These are phyloP conservation scores for Monosporozyma yasuniensis DNA, from an alignment of 805 yeast species.

Conservation along the genomic window DNA sequence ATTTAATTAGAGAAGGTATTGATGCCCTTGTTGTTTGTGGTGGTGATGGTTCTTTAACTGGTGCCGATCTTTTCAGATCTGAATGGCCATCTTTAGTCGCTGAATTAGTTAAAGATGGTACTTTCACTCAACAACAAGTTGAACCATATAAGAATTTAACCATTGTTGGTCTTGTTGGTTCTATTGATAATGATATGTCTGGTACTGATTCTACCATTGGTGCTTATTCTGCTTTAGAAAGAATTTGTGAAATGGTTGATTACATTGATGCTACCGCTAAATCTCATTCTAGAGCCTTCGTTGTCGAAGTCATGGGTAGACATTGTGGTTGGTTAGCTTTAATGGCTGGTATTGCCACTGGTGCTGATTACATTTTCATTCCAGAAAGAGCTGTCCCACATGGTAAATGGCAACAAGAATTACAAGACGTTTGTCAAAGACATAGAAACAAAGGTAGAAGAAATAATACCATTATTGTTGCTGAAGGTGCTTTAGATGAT, in stretches of 20 bases:
- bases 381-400: constrained; percentile 87
- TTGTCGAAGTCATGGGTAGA: constrained; percentile 97
- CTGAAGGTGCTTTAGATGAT: constrained; percentile 91
- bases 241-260: constrained; percentile 91
- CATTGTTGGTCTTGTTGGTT: constrained; percentile 91
- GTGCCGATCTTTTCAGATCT: constrained; percentile 87
- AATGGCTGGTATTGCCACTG: constrained; percentile 95
- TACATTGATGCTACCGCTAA: constrained; percentile 96
- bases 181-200: constrained; percentile 97
- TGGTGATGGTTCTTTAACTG: constrained; percentile 97
- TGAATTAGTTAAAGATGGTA: constrained; percentile 53
- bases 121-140: constrained; percentile 50
- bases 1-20: constrained; percentile 78
- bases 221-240: constrained; percentile 84
- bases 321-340: constrained; percentile 98
- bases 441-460: constrained; percentile 86
- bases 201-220: constrained; percentile 95
- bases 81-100: constrained; percentile 89
- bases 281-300: constrained; percentile 95
- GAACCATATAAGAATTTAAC: constrained; percentile 62
- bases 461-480: constrained; percentile 92
- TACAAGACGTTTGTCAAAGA: constrained; percentile 62
- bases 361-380: constrained; percentile 88
- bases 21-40: constrained; percentile 96
- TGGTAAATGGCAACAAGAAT: constrained; percentile 69